phyloP scores from a whole-genome alignment of 305 asterid genomes.

The Fraxinus floribunda region DNA sequence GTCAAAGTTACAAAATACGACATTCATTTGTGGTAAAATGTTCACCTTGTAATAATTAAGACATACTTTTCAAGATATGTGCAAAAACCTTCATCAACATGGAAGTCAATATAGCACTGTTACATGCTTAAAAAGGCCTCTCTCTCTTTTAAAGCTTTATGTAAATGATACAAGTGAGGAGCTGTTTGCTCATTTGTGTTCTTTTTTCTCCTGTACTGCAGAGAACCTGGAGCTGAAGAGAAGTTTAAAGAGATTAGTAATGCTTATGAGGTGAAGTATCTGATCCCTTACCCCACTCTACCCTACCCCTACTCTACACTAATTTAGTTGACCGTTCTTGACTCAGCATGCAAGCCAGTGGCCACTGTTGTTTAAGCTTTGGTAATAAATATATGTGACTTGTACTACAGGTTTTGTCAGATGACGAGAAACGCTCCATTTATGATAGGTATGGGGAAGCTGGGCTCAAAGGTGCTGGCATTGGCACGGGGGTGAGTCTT shows the following conservation, averaged over 20 bases:
- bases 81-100: not conserved
- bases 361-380: not conserved
- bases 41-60: not conserved
- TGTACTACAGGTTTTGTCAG: constrained; percentile 74
- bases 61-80: not conserved
- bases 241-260: constrained; percentile 95
- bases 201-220: constrained; percentile 30
- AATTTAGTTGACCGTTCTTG: not conserved
- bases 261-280: constrained; percentile 82
- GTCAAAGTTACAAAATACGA: not conserved
- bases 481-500: constrained; percentile 86
- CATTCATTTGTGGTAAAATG: not conserved
- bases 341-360: not conserved
- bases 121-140: not conserved
- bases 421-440: constrained; percentile 91
- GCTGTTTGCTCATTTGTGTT: not conserved
- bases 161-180: not conserved
- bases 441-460: constrained; percentile 97
- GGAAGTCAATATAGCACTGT: not conserved
- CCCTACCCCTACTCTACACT: not conserved
- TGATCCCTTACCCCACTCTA: not conserved
- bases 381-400: constrained; percentile 10
- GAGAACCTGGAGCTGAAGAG: constrained; percentile 88
- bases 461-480: constrained; percentile 91
- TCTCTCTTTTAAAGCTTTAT: not conserved